Evolutionary conservation across 345 rosid genomes (phyloP).

Genomic region (Gynandropsis gynandra): DNA sequence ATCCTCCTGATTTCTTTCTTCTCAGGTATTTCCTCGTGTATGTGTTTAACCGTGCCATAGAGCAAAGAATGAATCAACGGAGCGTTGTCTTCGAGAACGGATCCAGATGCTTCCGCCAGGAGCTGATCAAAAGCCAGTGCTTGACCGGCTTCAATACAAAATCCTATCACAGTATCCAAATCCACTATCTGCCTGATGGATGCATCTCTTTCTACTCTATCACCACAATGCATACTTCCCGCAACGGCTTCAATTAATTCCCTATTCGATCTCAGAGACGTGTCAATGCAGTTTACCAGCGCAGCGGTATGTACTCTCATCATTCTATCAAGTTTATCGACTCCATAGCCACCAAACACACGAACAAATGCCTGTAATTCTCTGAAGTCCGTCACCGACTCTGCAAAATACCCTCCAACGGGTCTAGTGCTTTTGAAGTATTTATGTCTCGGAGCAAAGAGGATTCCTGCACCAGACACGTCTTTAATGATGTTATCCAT

Average conservation of each 20-base stretch:
- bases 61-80: constrained; percentile 79
- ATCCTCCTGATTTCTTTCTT: constrained; percentile 81
- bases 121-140: constrained; percentile 90
- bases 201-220: constrained; percentile 77
- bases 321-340: constrained; percentile 82
- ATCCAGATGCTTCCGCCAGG: constrained; percentile 89
- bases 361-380: constrained; percentile 83
- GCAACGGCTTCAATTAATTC: constrained; percentile 84
- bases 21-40: constrained; percentile 83
- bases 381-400: constrained; percentile 84
- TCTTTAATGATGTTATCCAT: constrained; percentile 95
- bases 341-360: constrained; percentile 93
- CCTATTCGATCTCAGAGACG: constrained; percentile 79
- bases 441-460: constrained; percentile 80
- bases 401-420: constrained; percentile 98
- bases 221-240: constrained; percentile 92
- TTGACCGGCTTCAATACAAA: constrained; percentile 95
- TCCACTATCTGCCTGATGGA: constrained; percentile 78
- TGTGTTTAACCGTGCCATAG: constrained; percentile 63
- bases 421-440: constrained; percentile 98
- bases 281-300: constrained; percentile 87
- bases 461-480: constrained; percentile 86
- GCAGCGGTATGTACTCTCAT: constrained; percentile 96
- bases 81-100: constrained; percentile 79
- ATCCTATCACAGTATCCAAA: constrained; percentile 86